Base-by-base conservation (phyloP, 2,329 filamentous ascomycete species). In the Daldinia sp. region DNA sequence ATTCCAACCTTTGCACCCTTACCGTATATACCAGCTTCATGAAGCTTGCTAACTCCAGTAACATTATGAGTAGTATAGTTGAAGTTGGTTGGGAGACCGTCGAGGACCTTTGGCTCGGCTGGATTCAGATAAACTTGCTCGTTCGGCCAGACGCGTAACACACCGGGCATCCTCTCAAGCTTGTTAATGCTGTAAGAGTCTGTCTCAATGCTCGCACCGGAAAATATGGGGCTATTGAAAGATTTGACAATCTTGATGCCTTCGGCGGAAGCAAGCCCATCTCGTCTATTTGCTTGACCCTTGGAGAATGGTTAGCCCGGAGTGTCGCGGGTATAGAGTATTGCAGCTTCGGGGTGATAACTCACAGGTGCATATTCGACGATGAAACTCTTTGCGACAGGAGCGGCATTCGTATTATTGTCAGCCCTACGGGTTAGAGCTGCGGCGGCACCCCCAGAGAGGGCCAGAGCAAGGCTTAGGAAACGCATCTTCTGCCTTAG, bases 121-220 rank as follows among this genome's bases (percentile, higher is more conserved):
- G 70, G 73, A 12, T 54, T 59, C 12, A 75, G 66, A 33, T 60
- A 64, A 20, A 74, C 59, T 28, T 56, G 61, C 44, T 68, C 57
- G 42, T 50, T 50, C 15, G 46, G 46, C 46, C 46, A 50, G 6
- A 50, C 46, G 46, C 23, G 46, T 26, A 50, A 23, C 10, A 50
- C 26, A 7, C 15, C 46, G 4, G 46, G 26, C 6, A 50, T 50
- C 1, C 23, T 23, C 23, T 30, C 46, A 6, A 50, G 46, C 26
- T 30, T 30, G 15, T 30, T 30, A 6, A 50, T 50, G 46, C 74
- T 73, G 63, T 72, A 72, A 48, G 67, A 70, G 28, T 75, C 75
- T 4, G 75, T 74, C 67, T 77, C 72, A 28, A 78, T 72, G 61
- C 71, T 77, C 35, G 75, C 76, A 39, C 76, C 76, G 6, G 73